phyloP scores from a whole-genome alignment of 768 basidiomycete genomes.

The Boletus eberwhitei region DNA sequence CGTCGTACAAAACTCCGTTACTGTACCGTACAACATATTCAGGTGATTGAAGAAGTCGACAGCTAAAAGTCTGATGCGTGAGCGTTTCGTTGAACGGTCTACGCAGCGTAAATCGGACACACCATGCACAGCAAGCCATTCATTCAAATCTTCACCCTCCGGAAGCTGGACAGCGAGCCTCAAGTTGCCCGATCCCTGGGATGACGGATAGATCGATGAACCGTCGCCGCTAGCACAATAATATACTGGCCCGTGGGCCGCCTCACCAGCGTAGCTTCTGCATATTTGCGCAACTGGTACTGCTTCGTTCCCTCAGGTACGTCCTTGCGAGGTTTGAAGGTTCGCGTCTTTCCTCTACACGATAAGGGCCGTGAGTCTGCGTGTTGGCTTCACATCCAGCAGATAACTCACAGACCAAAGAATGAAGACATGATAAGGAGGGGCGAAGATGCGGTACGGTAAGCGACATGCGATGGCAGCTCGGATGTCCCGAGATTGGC shows the following conservation, averaged over 20 bases:
- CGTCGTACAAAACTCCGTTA: conserved; percentile 96
- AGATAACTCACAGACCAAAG: conserved; percentile 70
- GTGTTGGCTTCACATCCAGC: conserved; percentile 6
- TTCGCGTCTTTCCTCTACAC: conserved; percentile 82
- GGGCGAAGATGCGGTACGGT: conserved; percentile 7
- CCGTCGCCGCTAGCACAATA: conserved; percentile 11
- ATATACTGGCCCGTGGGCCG: not conserved
- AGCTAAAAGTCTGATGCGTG: conserved; percentile 46
- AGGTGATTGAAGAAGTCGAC: conserved; percentile 99
- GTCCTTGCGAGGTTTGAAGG: conserved; percentile 95
- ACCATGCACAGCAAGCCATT: conserved; percentile 99
- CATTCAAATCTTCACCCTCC: conserved; percentile 94
- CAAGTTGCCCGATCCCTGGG: conserved; percentile 92
- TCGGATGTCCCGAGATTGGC: conserved; percentile 15
- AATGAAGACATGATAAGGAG: conserved; percentile 69
- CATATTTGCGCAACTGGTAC: conserved; percentile 96
- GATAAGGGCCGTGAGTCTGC: conserved; percentile 8
- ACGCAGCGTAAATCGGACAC: conserved; percentile 20
- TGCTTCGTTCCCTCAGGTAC: conserved; percentile 96
- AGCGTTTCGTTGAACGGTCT: not conserved
- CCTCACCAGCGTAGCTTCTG: conserved; percentile 85
- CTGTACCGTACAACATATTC: conserved; percentile 98
- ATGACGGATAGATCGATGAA: not conserved
- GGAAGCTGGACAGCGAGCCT: conserved; percentile 89
- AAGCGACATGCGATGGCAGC: conserved; percentile 1